Evolutionary conservation across 768 basidiomycete species (phyloP).

Genomic region (Termitomyces sp.): DNA sequence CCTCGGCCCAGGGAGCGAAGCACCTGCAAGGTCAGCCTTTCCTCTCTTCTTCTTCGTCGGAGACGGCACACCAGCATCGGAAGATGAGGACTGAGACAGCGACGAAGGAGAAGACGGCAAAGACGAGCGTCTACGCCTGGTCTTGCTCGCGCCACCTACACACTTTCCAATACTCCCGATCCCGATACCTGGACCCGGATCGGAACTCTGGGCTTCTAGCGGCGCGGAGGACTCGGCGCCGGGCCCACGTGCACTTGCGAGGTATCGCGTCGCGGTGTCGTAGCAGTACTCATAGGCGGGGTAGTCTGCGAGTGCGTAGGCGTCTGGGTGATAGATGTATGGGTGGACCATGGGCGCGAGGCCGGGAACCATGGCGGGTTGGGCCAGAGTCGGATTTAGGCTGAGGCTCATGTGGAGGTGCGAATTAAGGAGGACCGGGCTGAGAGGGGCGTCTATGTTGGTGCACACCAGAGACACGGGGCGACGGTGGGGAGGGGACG

Average conservation of each 20-base stretch:
- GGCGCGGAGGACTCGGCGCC: not conserved
- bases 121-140: not conserved
- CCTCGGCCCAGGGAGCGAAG: constrained; percentile 2
- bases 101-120: not conserved
- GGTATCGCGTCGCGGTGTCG: constrained; percentile 9
- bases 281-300: constrained; percentile 20
- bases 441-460: too few relatives aligned
- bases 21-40: constrained; percentile 1
- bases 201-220: too few relatives aligned
- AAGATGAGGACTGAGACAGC: not conserved
- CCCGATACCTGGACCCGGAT: not conserved
- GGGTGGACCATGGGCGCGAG: not conserved
- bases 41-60: not conserved
- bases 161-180: not conserved
- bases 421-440: not conserved
- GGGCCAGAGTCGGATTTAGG: not conserved
- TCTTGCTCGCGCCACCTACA: not conserved
- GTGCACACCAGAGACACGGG: not conserved
- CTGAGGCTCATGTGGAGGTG: not conserved
- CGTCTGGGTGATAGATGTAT: constrained; percentile 7
- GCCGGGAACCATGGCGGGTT: not conserved
- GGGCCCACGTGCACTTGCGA: not conserved
- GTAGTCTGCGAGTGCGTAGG: constrained; percentile 11
- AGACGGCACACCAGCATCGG: not conserved
- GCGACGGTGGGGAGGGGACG: not conserved